Evolutionary conservation across 768 basidiomycete species (phyloP).

Genomic region (Russula earlei): DNA sequence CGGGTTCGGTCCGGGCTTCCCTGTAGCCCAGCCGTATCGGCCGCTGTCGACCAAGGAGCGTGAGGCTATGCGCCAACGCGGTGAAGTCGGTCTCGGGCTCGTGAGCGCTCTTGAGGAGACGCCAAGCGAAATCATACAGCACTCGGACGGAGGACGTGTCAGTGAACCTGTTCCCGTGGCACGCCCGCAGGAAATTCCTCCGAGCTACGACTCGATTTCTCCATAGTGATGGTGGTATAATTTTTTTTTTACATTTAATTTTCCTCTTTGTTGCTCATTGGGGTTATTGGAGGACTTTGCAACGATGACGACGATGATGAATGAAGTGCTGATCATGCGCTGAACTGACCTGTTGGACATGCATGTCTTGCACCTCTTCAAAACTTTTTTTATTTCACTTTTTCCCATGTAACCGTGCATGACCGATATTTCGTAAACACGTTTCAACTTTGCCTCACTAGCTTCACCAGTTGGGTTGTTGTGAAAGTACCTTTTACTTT

Average conservation of each 20-base stretch:
- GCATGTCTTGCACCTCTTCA: too few species aligned
- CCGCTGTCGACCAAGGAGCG: conserved; percentile 24
- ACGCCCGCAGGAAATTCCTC: conserved; percentile 21
- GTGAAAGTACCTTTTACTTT: not conserved
- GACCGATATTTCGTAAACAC: too few species aligned
- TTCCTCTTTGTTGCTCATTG: not conserved
- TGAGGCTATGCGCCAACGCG: conserved; percentile 22
- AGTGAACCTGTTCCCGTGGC: not conserved
- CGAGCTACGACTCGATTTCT: conserved; percentile 4
- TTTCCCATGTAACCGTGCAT: too few species aligned
- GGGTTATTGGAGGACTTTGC: not conserved
- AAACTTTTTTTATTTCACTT: too few species aligned
- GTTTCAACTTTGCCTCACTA: too few species aligned
- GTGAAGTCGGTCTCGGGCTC: conserved; percentile 19
- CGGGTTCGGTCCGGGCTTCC: not conserved
- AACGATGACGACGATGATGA: not conserved
- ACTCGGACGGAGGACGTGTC: conserved; percentile 24
- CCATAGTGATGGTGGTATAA: not conserved
- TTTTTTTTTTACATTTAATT: not conserved
- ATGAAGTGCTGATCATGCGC: not conserved
- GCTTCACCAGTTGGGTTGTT: too few species aligned
- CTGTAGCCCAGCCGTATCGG: conserved; percentile 10
- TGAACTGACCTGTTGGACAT: too few species aligned
- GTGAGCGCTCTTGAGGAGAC: conserved; percentile 20
- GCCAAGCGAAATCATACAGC: conserved; percentile 22